These are phyloP conservation scores for Colletotrichum tabaci DNA, from an alignment of 2,329 filamentous ascomycete species.

Conservation along the genomic window DNA sequence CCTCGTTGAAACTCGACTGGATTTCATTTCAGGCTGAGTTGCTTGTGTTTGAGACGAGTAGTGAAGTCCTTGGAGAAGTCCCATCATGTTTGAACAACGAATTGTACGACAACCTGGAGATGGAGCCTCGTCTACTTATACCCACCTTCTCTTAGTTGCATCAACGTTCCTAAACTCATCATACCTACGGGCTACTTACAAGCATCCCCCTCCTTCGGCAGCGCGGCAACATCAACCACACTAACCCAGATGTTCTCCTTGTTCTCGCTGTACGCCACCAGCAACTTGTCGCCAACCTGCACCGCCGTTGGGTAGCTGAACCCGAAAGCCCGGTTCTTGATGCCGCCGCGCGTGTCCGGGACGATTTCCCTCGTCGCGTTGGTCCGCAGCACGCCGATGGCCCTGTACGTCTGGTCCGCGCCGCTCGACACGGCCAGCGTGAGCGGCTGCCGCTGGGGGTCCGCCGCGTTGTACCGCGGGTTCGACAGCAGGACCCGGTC, in stretches of 20 bases:
- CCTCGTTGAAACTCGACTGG: no score
- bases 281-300: constrained; percentile 44
- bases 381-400: constrained; percentile 45
- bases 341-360: constrained; percentile 45
- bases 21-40: no score
- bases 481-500: constrained; percentile 43
- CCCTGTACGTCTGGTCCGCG: constrained; percentile 29
- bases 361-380: constrained; percentile 44
- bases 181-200: not conserved
- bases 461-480: constrained; percentile 42
- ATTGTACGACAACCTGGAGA: no score
- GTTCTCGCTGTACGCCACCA: constrained; percentile 47
- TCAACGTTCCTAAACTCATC: no score
- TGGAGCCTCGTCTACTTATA: no score
- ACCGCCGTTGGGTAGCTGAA: constrained; percentile 47
- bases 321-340: constrained; percentile 44
- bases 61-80: no score
- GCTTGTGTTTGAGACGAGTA: no score
- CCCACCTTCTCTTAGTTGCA: no score
- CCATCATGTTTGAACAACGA: no score
- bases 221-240: constrained; percentile 40
- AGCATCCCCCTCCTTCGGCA: constrained; percentile 27
- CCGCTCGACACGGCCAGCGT: constrained; percentile 44
- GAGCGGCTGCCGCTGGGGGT: constrained; percentile 43
- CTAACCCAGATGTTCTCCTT: constrained; percentile 50